Conservation (phyloP, 1,284 basidiomycete species). For the Hemileia vastatrix region DNA sequence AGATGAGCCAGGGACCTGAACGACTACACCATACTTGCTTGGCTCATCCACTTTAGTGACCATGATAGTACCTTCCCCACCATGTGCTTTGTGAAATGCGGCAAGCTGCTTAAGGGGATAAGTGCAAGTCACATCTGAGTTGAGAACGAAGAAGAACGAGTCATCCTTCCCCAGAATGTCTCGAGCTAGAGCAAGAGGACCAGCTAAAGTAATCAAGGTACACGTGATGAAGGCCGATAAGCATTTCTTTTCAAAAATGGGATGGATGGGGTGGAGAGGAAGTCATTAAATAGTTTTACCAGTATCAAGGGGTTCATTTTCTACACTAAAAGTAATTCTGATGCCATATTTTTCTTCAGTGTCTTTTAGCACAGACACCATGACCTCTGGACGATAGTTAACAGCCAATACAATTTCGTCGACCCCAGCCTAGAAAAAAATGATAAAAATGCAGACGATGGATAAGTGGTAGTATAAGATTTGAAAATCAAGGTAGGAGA, state of each 20-base stretch:
- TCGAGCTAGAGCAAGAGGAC: constrained; percentile 50
- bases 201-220: constrained; percentile 41
- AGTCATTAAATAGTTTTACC: constrained; percentile 33
- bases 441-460: not conserved
- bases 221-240: not conserved
- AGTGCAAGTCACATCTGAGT: constrained; percentile 52
- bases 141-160: constrained; percentile 52
- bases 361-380: constrained; percentile 51
- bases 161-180: constrained; percentile 52
- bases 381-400: constrained; percentile 52
- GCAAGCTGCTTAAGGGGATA: constrained; percentile 52
- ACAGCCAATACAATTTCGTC: constrained; percentile 52
- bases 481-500: not conserved
- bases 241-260: not conserved
- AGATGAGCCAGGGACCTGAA: constrained; percentile 47
- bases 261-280: not conserved
- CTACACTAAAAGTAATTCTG: constrained; percentile 42
- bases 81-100: constrained; percentile 51
- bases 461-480: no score
- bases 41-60: constrained; percentile 53
- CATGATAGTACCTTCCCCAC: constrained; percentile 52
- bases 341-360: constrained; percentile 52
- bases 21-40: constrained; percentile 52
- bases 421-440: constrained; percentile 47
- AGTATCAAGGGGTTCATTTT: constrained; percentile 52